Evolutionary conservation across 1,284 basidiomycete species (phyloP).

Genomic region (Phylloboletellus chloephorus): DNA sequence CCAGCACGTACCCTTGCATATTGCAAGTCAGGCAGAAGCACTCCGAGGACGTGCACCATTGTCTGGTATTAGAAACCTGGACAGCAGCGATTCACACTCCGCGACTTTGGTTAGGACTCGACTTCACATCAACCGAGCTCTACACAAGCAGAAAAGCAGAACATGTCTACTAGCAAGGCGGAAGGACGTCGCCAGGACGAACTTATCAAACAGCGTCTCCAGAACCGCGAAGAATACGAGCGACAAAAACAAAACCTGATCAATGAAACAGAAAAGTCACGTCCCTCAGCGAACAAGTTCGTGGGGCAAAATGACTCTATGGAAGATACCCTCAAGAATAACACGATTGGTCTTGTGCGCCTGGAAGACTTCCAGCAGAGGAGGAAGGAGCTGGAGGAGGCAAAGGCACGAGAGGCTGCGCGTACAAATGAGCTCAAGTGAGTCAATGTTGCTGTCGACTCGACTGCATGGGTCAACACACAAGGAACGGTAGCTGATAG

Average conservation of each 20-base stretch:
- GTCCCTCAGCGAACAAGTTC: constrained; percentile 82
- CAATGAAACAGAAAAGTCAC: constrained; percentile 77
- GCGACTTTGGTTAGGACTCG: constrained; percentile 11
- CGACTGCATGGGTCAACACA: constrained; percentile 2
- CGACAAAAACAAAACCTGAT: constrained; percentile 84
- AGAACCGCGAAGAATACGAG: constrained; percentile 83
- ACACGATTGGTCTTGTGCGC: constrained; percentile 89
- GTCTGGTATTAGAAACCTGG: not conserved
- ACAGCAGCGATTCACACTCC: constrained; percentile 29
- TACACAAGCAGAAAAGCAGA: constrained; percentile 16
- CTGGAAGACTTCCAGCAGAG: constrained; percentile 91
- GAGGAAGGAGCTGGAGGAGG: constrained; percentile 87
- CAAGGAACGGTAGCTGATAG: constrained; percentile 51
- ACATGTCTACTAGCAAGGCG: constrained; percentile 61
- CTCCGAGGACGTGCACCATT: constrained; percentile 78
- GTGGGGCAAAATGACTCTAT: constrained; percentile 92
- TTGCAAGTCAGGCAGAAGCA: constrained; percentile 64
- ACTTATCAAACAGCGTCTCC: constrained; percentile 72
- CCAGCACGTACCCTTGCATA: constrained; percentile 53
- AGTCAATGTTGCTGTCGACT: constrained; percentile 31
- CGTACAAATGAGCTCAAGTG: constrained; percentile 78
- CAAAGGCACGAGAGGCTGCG: constrained; percentile 86
- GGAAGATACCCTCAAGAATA: constrained; percentile 91
- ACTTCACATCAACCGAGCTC: constrained; percentile 4
- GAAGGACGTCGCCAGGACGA: constrained; percentile 77